These are phyloP conservation scores for Sporothrix globosa DNA, from an alignment of 2,329 filamentous ascomycete species.

Conservation along the genomic window DNA sequence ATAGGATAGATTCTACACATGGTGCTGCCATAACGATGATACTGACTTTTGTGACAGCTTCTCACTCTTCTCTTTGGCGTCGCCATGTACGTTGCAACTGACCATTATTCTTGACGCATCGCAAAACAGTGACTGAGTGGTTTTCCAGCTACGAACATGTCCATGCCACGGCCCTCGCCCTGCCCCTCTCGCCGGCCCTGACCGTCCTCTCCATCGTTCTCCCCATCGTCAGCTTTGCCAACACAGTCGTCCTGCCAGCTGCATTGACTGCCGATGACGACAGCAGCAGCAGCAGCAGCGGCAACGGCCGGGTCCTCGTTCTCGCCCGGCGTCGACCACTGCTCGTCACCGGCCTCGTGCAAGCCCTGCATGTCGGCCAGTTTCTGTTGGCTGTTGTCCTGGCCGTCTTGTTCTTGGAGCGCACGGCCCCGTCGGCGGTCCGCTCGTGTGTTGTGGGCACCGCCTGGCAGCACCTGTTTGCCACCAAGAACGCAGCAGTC, in stretches of 20 bases:
- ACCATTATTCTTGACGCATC: no score
- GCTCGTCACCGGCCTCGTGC: background rate
- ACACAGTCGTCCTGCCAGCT: slow-evolving; percentile 14
- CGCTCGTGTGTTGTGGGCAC: slow-evolving; percentile 59
- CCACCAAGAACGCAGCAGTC: slow-evolving; percentile 51
- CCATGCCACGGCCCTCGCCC: slow-evolving; percentile 31
- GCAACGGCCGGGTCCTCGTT: background rate
- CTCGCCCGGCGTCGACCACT: background rate
- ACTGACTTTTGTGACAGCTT: background rate
- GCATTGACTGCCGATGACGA: slow-evolving; percentile 1
- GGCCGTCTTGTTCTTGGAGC: slow-evolving; percentile 49
- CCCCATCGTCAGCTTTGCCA: slow-evolving; percentile 19
- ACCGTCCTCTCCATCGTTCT: slow-evolving; percentile 22
- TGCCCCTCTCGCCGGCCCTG: slow-evolving; percentile 34
- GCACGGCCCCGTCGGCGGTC: slow-evolving; percentile 42
- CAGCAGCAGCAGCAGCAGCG: no score
- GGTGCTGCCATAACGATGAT: no score
- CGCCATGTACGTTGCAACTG: background rate
- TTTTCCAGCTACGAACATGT: slow-evolving; percentile 35
- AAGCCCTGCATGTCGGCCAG: slow-evolving; percentile 33
- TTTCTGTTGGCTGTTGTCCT: slow-evolving; percentile 48
- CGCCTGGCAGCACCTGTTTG: slow-evolving; percentile 60
- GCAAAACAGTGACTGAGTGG: background rate
- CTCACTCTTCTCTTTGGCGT: slow-evolving; percentile 2
- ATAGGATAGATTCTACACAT: background rate